phyloP scores from a whole-genome alignment of 2,329 filamentous ascomycete species.

The Rutstroemia sp. region DNA sequence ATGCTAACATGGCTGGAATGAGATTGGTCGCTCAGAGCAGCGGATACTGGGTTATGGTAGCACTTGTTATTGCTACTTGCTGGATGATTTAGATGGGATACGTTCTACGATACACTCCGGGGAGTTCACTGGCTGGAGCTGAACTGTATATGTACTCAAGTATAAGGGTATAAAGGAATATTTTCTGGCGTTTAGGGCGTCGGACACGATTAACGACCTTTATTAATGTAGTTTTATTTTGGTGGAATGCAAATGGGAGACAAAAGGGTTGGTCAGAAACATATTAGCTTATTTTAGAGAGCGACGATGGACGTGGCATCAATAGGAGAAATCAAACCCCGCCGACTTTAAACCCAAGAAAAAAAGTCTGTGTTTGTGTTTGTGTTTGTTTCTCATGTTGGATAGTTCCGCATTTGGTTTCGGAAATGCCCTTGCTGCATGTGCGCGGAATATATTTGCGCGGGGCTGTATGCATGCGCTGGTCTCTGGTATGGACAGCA shows the following conservation, averaged over 20 bases:
- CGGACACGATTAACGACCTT: neutral
- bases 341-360: too few relatives aligned
- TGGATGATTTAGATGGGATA: neutral
- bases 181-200: neutral
- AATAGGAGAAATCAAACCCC: neutral
- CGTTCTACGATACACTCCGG: neutral
- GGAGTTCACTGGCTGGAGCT: neutral
- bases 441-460: too few relatives aligned
- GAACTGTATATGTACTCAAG: neutral
- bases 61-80: conserved; percentile 16
- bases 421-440: too few relatives aligned
- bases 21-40: conserved; percentile 11
- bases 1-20: conserved; percentile 30
- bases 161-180: neutral
- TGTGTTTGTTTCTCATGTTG: too few relatives aligned
- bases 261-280: neutral
- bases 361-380: too few relatives aligned
- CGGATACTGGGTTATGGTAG: conserved; percentile 27
- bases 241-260: neutral
- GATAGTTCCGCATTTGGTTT: too few relatives aligned
- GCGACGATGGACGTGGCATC: neutral
- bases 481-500: too few relatives aligned
- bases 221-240: neutral
- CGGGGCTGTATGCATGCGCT: too few relatives aligned
- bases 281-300: neutral